Base-by-base conservation (phyloP, 129 eudicot genomes). In the Flaveria bidentis region DNA sequence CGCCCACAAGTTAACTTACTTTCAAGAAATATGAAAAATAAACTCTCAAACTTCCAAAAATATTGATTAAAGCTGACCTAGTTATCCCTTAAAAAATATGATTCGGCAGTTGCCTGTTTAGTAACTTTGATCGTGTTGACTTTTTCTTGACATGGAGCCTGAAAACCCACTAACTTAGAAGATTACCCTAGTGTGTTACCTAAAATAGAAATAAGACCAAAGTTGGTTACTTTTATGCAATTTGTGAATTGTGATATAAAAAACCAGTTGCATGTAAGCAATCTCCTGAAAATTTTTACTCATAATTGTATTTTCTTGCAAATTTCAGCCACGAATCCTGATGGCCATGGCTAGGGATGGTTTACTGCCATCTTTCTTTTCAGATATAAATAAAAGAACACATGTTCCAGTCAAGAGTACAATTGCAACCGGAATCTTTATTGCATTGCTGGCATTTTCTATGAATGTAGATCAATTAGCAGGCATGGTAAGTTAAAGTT, bases 291-390 rank as follows among this genome's bases (percentile, higher is more conserved):
- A 5, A 65, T 51, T 63, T 51, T 67, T 50, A 41, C 25, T 66
- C 17, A 69, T 74, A 45, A 39, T 70, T 46, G 58, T 14, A 69
- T 42, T 9, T 57, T 73, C 52, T 79, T 81, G 76, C 12, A 12
- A n/a, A 25, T 82, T 73, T 72, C 88, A 87, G 92, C 92, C 92
- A 5, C 85, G 92, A 23, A 85, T 87, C 77, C 78, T 87, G 52
- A 87, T 87, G 92, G 87, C 92, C 71, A 87, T 87, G 92, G 92
- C 92, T 36, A 85, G 92, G 73, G 92, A 87, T 75, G 92, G 92
- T 64, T 78, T 87, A 83, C 61, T 87, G 58, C 92, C 92, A 26
- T 71, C 92, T 47, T 87, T 87, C 81, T 86, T 87, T 82, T 85
- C 92, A 10, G 89, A 87, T 74, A 82, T 87, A 57, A 85, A 80